phyloP scores from a whole-genome alignment of 2,329 filamentous ascomycete genomes.

The Penicillium brevicompactum region DNA sequence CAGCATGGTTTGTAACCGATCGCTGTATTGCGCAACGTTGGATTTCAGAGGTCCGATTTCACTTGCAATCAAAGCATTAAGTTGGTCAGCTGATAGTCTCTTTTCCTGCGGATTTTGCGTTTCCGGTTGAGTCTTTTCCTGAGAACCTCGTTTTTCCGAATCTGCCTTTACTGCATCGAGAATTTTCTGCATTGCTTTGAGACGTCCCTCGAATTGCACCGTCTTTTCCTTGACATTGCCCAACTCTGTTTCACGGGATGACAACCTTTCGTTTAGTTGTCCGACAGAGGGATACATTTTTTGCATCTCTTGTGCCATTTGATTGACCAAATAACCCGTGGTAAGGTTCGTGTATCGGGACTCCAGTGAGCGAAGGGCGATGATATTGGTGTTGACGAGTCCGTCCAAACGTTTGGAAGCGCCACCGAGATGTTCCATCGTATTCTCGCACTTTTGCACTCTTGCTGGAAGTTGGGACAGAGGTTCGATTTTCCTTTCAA shows the following conservation, averaged over 20 bases:
- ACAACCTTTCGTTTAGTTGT: not conserved
- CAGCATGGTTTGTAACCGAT: not conserved
- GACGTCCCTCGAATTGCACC: not conserved
- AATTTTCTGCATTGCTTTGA: not conserved
- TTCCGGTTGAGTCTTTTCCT: not conserved
- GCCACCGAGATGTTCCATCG: not conserved
- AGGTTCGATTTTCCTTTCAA: no score
- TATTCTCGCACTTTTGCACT: not conserved
- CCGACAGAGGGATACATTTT: constrained; percentile 37
- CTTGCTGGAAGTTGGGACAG: no score
- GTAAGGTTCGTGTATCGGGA: constrained; percentile 54
- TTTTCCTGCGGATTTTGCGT: not conserved
- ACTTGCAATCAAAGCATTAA: not conserved
- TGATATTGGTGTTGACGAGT: constrained; percentile 17
- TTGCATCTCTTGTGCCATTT: constrained; percentile 37
- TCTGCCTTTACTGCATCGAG: not conserved
- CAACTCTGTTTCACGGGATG: not conserved
- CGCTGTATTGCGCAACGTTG: not conserved
- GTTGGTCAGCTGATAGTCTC: not conserved
- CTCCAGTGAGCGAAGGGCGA: constrained; percentile 45
- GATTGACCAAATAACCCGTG: constrained; percentile 38
- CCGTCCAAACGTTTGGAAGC: constrained; percentile 1
- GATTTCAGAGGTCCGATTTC: not conserved
- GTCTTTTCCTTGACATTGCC: not conserved
- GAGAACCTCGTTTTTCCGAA: not conserved